Conservation (phyloP, 257 asterid genomes). For the Scutellaria baicalensis region DNA sequence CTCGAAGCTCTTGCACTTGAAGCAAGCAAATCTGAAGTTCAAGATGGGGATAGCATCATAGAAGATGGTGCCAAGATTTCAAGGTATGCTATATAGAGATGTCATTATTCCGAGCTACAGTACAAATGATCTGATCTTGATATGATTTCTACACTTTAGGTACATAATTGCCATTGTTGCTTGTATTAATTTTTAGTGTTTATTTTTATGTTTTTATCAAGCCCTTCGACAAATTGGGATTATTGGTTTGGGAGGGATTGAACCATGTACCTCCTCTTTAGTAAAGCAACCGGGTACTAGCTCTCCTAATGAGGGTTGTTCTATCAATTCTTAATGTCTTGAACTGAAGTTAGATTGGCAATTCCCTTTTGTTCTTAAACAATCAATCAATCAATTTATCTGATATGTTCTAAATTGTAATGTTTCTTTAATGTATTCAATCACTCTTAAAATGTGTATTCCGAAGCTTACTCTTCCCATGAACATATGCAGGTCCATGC, state of each 20-base stretch:
- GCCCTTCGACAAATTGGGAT: no score
- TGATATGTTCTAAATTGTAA: background rate
- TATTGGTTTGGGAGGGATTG: no score
- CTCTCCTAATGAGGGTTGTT: no score
- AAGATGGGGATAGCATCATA: slow-evolving; percentile 42
- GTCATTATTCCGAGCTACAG: slow-evolving; percentile 2
- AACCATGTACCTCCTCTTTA: no score
- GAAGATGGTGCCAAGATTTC: slow-evolving; percentile 33
- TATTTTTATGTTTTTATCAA: no score
- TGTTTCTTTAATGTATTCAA: background rate
- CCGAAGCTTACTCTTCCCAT: slow-evolving; percentile 8
- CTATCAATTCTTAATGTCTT: background rate
- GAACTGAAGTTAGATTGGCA: background rate
- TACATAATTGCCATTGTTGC: background rate
- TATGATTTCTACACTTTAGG: slow-evolving; percentile 3
- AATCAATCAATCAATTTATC: slow-evolving; percentile 1
- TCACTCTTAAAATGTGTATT: slow-evolving; percentile 4
- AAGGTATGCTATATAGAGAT: slow-evolving; percentile 42
- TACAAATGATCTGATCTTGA: background rate
- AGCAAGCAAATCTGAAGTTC: slow-evolving; percentile 51
- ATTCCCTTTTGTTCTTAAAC: background rate
- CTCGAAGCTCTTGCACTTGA: slow-evolving; percentile 94
- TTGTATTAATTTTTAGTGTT: no score
- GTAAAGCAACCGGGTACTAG: no score
- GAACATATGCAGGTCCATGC: slow-evolving; percentile 76